phyloP scores from a whole-genome alignment of 352 stramenopile genomes.

The Plasmopara viticola region DNA sequence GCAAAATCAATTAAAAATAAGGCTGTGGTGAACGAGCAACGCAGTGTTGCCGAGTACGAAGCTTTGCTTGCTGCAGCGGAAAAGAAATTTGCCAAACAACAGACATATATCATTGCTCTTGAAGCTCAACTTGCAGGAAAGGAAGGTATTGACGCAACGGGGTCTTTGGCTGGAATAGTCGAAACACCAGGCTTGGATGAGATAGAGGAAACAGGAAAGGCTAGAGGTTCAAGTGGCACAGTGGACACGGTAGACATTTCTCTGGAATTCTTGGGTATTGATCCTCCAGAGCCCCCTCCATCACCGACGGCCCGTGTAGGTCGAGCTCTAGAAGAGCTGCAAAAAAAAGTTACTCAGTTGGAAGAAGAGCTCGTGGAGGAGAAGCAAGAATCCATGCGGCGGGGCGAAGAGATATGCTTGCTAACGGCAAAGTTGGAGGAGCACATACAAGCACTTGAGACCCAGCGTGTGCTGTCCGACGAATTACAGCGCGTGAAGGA shows the following conservation, averaged over 20 bases:
- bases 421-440: slow-evolving; percentile 63
- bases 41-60: slow-evolving; percentile 89
- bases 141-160: slow-evolving; percentile 12
- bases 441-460: slow-evolving; percentile 49
- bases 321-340: slow-evolving; percentile 56
- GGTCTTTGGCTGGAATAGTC: neutral
- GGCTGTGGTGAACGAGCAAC: slow-evolving; percentile 89
- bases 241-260: slow-evolving; percentile 19
- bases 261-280: slow-evolving; percentile 21
- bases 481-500: slow-evolving; percentile 71
- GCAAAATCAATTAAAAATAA: slow-evolving; percentile 96
- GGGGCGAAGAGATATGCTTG: slow-evolving; percentile 66
- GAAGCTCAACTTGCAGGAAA: slow-evolving; percentile 47
- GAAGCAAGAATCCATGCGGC: slow-evolving; percentile 68
- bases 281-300: slow-evolving; percentile 11
- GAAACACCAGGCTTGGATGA: slow-evolving; percentile 5
- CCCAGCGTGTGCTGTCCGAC: slow-evolving; percentile 49
- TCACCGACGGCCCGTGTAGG: slow-evolving; percentile 51
- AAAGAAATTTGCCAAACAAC: slow-evolving; percentile 71
- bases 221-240: slow-evolving; percentile 6
- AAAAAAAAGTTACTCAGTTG: slow-evolving; percentile 58
- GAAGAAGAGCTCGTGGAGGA: slow-evolving; percentile 79
- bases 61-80: slow-evolving; percentile 73
- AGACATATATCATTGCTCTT: slow-evolving; percentile 79
- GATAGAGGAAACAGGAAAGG: neutral